Percentiles rank a stretch among this genome's conserved stretches.
phyloP scores from a whole-genome alignment of 2,329 filamentous ascomycete genomes.

The Diaporthe helianthi region DNA sequence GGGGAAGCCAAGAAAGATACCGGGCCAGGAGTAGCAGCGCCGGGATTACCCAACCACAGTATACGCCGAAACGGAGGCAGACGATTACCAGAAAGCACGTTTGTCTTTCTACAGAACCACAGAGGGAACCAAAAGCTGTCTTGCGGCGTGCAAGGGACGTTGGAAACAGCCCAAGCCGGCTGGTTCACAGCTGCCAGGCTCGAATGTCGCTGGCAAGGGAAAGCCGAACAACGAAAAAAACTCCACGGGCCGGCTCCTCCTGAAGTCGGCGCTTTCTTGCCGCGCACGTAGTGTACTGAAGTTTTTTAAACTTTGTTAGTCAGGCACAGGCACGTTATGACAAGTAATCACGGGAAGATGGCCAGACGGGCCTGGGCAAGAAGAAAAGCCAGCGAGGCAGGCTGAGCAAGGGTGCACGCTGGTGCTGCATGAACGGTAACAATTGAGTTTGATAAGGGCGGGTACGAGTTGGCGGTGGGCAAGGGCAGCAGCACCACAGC shows the following conservation, averaged over 20 bases:
- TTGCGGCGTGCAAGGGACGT: neutral
- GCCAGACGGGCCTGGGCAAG: neutral
- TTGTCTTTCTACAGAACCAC: too few species aligned
- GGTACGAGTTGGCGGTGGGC: conserved; percentile 1
- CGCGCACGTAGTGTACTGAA: neutral
- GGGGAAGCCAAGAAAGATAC: neutral
- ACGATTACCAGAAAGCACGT: too few species aligned
- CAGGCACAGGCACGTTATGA: neutral
- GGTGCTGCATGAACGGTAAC: conserved; percentile 19
- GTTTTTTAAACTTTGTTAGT: neutral
- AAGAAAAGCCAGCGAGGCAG: neutral
- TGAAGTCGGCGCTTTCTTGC: neutral
- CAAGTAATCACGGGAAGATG: neutral
- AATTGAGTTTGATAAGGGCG: conserved; percentile 26
- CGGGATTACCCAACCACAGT: neutral
- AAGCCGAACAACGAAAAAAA: neutral
- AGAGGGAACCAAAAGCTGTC: too few species aligned
- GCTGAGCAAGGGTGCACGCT: conserved; percentile 14
- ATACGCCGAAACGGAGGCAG: neutral
- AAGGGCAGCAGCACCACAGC: neutral
- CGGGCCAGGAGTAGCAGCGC: neutral
- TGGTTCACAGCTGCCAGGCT: neutral
- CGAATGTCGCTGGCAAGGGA: neutral
- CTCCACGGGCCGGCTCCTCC: neutral
- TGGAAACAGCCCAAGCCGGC: neutral